A percentile compares a stretch with the other conserved stretches of the same genome.
These are phyloP conservation scores for Saturnispora galanensis DNA, from an alignment of 805 yeast genomes.

Conservation along the genomic window DNA sequence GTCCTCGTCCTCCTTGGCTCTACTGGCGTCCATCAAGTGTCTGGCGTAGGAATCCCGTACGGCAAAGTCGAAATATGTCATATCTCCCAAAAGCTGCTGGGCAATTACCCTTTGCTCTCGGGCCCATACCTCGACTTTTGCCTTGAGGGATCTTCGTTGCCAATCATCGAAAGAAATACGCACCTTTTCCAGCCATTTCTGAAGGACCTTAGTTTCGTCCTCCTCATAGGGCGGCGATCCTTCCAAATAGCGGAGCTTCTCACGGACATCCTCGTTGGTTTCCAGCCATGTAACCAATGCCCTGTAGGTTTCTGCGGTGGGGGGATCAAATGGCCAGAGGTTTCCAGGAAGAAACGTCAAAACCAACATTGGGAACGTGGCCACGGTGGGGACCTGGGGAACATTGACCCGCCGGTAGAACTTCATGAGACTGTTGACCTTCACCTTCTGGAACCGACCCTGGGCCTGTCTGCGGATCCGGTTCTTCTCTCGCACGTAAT, in stretches of 20 bases:
- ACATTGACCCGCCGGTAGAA: slow-evolving; percentile 30
- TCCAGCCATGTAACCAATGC: slow-evolving; percentile 20
- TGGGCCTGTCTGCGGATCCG: slow-evolving; percentile 35
- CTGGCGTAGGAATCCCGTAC: slow-evolving; percentile 32
- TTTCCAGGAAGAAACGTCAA: slow-evolving; percentile 35
- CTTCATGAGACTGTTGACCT: slow-evolving; percentile 25
- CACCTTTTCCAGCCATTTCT: slow-evolving; percentile 26
- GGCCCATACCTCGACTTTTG: slow-evolving; percentile 34
- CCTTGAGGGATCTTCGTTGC: slow-evolving; percentile 28
- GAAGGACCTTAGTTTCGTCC: slow-evolving; percentile 14
- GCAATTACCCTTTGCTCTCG: slow-evolving; percentile 36
- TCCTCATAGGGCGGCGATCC: neutral
- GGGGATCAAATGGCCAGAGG: slow-evolving; percentile 46
- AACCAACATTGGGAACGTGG: slow-evolving; percentile 41
- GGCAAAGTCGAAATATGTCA: slow-evolving; percentile 35
- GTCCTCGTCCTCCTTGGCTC: slow-evolving; percentile 4
- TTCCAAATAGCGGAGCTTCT: slow-evolving; percentile 15
- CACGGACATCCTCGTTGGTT: slow-evolving; percentile 15
- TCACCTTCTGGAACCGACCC: slow-evolving; percentile 33
- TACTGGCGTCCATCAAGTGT: slow-evolving; percentile 17
- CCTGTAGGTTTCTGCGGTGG: slow-evolving; percentile 36
- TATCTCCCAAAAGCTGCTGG: slow-evolving; percentile 32
- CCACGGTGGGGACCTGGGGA: slow-evolving; percentile 33
- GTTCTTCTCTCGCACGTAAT: slow-evolving; percentile 38
- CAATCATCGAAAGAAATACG: slow-evolving; percentile 38